Evolutionary conservation across 1,284 basidiomycete genomes (phyloP), one percentile per base, ranked within the genome.

Genomic region (Peniophora sp.): DNA sequence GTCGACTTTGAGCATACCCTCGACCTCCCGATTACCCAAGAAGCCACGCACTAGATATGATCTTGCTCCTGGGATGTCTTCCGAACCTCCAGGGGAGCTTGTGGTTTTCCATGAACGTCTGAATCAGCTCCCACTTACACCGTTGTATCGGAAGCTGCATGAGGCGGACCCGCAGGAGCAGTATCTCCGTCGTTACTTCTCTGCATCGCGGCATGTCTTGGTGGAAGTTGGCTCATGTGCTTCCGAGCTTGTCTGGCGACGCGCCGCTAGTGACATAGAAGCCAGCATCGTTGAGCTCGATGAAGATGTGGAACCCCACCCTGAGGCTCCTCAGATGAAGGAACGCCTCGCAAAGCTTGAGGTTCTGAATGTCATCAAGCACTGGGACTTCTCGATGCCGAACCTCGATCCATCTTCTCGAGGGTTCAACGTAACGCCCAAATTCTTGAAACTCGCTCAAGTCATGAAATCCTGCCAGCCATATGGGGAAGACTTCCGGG

Each of bases 181-280:
- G 3, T 55, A 71, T 44, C 70, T 70, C 49, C 62, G 58, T 47
- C 68, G 64, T 24, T 61, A 76, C 42, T 76, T 77, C 58, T 68
- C 61, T 45, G 67, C 71, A 42, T 76, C 81, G 12, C 69, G 68
- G 27, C 62, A 67, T 53, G 71, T 72, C 18, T 61, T 76, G 34
- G 58, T 63, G 22, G 76, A 84, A 58, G 60, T 88, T 39, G 85
- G 85, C 6, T 56, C 72, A 24, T 86, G 79, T 55, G 84, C 81
- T 47, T 73, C 77, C 43, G 82, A 87, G 57, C 64, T 85, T 37
- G 68, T 82, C 49, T 88, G 83, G 84, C 72, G 78, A 54, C 71
- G 71, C 41, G 72, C 73, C 18, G 58, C 76, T 47, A 72, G 70
- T 50, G 68, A 69, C 8, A 65, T 69, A 41, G 71, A 72, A 51